Percentiles rank a stretch among this genome's conserved stretches.
Conservation (phyloP, 2,329 filamentous ascomycete species). For the Stagonosporopsis chrysanthemi region DNA sequence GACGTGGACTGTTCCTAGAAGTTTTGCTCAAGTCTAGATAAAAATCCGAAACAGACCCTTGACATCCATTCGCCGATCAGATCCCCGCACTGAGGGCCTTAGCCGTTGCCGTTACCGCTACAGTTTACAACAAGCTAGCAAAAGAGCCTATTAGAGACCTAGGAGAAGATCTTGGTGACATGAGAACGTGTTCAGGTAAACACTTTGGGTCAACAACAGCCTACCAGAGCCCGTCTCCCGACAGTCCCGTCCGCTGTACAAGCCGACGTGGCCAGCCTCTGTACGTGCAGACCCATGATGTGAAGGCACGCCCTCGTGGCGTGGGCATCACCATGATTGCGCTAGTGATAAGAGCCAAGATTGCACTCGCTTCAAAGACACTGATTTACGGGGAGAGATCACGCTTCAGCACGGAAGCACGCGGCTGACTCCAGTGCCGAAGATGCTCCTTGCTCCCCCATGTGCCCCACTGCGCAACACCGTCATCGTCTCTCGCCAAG, state of each 20-base stretch:
- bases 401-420: neutral
- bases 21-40: neutral
- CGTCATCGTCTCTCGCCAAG: slow-evolving; percentile 42
- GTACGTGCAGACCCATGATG: neutral
- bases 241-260: too few species aligned
- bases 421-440: neutral
- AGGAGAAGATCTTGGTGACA: too few species aligned
- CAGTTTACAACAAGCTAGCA: neutral
- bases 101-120: neutral
- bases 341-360: neutral
- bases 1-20: neutral
- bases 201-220: too few species aligned
- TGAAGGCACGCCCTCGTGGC: neutral
- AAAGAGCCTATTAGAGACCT: too few species aligned
- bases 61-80: slow-evolving; percentile 7
- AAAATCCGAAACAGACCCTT: neutral
- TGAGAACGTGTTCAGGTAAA: too few species aligned
- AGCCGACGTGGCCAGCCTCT: too few species aligned
- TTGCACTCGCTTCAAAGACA: neutral
- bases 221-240: too few species aligned
- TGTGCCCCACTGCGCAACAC: slow-evolving; percentile 25
- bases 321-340: neutral
- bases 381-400: neutral
- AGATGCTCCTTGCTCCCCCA: neutral
- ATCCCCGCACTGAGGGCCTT: slow-evolving; percentile 3